Base-by-base conservation (phyloP, 2,329 filamentous ascomycete species). In the Penicillium rolfsii region DNA sequence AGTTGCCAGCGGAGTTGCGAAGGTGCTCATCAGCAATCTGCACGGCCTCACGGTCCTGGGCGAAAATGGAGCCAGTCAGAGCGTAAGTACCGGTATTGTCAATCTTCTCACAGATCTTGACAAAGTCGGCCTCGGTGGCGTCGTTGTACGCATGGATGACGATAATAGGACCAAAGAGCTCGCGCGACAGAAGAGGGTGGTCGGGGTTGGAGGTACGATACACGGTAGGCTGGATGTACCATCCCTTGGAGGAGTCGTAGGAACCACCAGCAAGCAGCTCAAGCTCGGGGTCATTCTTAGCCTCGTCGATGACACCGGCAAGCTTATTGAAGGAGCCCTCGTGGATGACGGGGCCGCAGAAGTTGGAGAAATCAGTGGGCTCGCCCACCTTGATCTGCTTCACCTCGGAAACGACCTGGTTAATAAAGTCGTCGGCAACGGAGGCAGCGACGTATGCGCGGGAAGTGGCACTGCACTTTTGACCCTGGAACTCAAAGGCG, bases 321-420 rank as follows among this genome's bases (percentile, higher is more conserved):
- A 96, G 85, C 78, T 93, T 94, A 76, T 92, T 87, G 83, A 96
- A 96, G 11, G 89, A 90, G 11, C 82, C 85, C 65, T 88, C 84
- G 80, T 96, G 91, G 76, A 96, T 96, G 60, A 96, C 91, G 24
- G 92, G 92, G 9, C 91, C 91, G 71, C 93, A 87, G 81, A 96
- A 96, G 81, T 93, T 91, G 69, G 84, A 81, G 72, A 90, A 89
- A 49, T 91, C 81, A 38, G 86, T 84, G 50, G 91, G 89, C 58
- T 84, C 81, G 58, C 92, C 92, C 55, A 93, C 82, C 70, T 87
- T 88, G 55, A 96, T 83, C 61, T 85, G 84, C 71, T 87, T 81
- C 7, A 87, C 88, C 77, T 94, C 89, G n/a, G 83, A 76, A 12
- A 87, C 81, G 3, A 96, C 79, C 58, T 84, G 82, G 66, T 87